A percentile compares a stretch with the other conserved stretches of the same genome.
Conservation (phyloP, 192 early-diverging fungal genomes). For the Phlyctochytrium planicorne region DNA sequence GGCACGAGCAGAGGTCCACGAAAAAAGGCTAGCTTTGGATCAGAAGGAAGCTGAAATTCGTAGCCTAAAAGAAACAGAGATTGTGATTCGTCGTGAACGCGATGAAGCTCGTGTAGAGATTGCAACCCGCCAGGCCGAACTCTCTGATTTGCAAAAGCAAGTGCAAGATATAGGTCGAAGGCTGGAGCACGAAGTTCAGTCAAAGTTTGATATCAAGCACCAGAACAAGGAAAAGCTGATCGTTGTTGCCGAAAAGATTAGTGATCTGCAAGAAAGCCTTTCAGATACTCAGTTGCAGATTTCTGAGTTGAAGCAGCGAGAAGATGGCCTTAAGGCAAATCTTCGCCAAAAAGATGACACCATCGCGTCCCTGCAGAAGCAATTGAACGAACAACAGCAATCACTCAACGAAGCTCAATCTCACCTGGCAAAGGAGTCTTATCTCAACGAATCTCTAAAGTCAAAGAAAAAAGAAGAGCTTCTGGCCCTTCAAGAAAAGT, state of each 20-base stretch:
- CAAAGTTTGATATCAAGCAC: conserved; percentile 36
- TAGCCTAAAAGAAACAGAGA: conserved; percentile 17
- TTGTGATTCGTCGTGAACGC: conserved; percentile 20
- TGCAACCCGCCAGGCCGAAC: conserved; percentile 16
- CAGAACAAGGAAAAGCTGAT: conserved; percentile 44
- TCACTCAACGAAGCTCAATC: conserved; percentile 19
- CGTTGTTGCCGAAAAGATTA: conserved; percentile 40
- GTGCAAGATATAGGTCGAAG: conserved; percentile 30
- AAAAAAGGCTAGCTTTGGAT: conserved; percentile 20
- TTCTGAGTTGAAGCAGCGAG: conserved; percentile 32
- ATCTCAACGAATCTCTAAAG: conserved; percentile 36
- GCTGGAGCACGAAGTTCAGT: conserved; percentile 30
- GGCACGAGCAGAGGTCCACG: conserved; percentile 10
- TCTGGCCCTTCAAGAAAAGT: conserved; percentile 50
- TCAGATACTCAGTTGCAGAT: conserved; percentile 41
- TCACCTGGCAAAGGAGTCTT: conserved; percentile 20
- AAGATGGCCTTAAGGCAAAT: conserved; percentile 28
- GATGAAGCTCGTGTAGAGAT: conserved; percentile 32
- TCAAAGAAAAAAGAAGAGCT: conserved; percentile 49
- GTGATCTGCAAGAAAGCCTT: conserved; percentile 37
- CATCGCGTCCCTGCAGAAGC: conserved; percentile 23
- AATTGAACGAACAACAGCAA: conserved; percentile 28
- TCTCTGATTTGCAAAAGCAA: conserved; percentile 27
- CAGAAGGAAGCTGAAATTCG: conserved; percentile 23
- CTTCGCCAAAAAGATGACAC: conserved; percentile 37